These are phyloP conservation scores for Gymnopilus dilepis DNA, from an alignment of 768 basidiomycete species.

Conservation along the genomic window DNA sequence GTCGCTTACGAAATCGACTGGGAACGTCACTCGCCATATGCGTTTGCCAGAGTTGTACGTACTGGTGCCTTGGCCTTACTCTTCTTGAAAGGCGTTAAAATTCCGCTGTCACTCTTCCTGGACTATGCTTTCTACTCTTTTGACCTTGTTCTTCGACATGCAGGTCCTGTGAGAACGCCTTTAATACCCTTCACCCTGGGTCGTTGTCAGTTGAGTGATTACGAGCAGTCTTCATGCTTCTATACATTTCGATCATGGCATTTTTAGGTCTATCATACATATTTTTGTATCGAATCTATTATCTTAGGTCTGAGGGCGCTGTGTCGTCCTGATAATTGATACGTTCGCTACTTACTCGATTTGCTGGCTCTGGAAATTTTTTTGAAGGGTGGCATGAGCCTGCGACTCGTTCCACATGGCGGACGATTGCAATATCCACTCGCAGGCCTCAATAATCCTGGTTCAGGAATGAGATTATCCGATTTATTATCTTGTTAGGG, in stretches of 20 bases:
- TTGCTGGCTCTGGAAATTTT: not conserved
- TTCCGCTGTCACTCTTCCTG: not conserved
- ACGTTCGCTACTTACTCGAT: no score
- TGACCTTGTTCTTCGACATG: not conserved
- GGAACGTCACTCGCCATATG: not conserved
- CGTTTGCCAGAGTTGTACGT: not conserved
- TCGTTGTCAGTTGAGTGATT: constrained; percentile 3
- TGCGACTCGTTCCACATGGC: not conserved
- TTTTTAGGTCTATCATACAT: not conserved
- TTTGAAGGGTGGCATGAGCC: not conserved
- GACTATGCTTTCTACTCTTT: not conserved
- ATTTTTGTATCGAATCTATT: not conserved
- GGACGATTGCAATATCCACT: not conserved
- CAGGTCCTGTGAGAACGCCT: not conserved
- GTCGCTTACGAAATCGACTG: not conserved
- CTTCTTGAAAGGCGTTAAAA: not conserved
- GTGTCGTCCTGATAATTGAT: not conserved
- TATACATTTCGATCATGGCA: not conserved
- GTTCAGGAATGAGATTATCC: no score
- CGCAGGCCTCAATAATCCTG: no score
- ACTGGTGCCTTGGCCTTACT: not conserved
- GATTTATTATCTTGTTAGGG: no score
- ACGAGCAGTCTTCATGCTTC: not conserved
- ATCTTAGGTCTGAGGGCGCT: not conserved
- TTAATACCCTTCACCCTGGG: not conserved